These are phyloP conservation scores for Vachellia collinsii DNA, from an alignment of 306 rosid genomes.

Conservation along the genomic window DNA sequence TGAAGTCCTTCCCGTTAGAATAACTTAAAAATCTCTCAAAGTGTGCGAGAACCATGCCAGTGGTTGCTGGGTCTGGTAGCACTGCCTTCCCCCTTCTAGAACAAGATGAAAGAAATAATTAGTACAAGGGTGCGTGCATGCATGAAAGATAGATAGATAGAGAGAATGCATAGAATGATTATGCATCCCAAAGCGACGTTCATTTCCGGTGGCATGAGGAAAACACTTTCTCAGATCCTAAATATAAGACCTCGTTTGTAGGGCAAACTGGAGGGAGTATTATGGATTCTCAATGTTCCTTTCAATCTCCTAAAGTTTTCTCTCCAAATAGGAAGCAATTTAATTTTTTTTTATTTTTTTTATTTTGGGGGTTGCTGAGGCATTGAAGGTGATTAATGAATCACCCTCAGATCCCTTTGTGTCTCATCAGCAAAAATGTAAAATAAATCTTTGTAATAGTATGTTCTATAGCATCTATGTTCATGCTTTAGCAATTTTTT, in stretches of 20 bases:
- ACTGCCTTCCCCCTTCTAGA: neutral
- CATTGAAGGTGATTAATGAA: neutral
- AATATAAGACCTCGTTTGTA: too few relatives aligned
- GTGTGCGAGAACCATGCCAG: neutral
- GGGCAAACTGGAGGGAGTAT: neutral
- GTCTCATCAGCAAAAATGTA: neutral
- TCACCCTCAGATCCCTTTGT: neutral
- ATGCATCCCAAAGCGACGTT: neutral
- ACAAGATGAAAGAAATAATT: neutral
- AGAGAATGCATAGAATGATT: neutral
- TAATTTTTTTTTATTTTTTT: too few relatives aligned
- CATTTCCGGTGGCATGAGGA: neutral
- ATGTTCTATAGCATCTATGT: neutral
- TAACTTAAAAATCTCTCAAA: neutral
- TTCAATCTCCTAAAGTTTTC: neutral
- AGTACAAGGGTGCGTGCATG: neutral
- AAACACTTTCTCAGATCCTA: neutral
- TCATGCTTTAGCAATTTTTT: neutral
- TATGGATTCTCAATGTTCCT: neutral
- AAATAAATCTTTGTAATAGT: neutral
- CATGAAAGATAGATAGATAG: neutral
- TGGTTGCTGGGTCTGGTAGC: neutral
- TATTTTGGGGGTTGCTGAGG: neutral
- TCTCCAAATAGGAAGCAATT: neutral
- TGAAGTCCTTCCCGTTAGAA: neutral